A percentile compares a stretch with the other conserved stretches of the same genome.
phyloP scores from a whole-genome alignment of 306 rosid species.

The Begonia loranthoides region DNA sequence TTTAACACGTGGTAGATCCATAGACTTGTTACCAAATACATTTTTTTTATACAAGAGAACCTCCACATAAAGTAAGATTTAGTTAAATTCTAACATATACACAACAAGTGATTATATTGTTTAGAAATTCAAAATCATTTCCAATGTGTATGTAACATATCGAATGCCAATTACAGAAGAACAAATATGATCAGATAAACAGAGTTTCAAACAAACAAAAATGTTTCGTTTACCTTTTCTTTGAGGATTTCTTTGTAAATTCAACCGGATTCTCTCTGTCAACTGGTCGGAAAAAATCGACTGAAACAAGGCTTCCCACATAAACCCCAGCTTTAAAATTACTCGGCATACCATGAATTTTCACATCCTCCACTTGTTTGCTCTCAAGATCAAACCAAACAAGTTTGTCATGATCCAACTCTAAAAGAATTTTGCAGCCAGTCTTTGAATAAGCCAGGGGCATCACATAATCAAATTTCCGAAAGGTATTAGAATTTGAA shows the following conservation, averaged over 20 bases:
- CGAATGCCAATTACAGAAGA: too few species aligned
- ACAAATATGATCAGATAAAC: too few species aligned
- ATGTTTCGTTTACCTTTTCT: slow-evolving; percentile 26
- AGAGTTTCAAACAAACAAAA: background rate
- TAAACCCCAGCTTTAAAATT: slow-evolving; percentile 33
- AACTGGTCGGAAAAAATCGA: slow-evolving; percentile 8
- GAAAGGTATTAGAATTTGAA: slow-evolving; percentile 2
- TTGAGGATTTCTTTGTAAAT: slow-evolving; percentile 10
- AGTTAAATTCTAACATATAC: too few species aligned
- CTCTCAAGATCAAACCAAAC: slow-evolving; percentile 35
- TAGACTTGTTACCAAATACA: background rate
- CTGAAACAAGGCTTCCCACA: slow-evolving; percentile 41
- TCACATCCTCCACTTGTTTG: slow-evolving; percentile 8
- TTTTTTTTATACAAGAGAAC: too few species aligned
- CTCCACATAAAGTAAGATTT: too few species aligned
- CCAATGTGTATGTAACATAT: too few species aligned
- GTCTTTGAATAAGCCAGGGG: slow-evolving; percentile 40
- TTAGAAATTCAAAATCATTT: too few species aligned
- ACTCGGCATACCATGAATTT: slow-evolving; percentile 23
- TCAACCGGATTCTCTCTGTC: slow-evolving; percentile 8
- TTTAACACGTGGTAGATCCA: background rate
- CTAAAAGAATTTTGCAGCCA: slow-evolving; percentile 29
- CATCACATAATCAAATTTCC: slow-evolving; percentile 22
- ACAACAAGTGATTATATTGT: too few species aligned
- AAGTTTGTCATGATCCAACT: slow-evolving; percentile 24